phyloP scores from a whole-genome alignment of 306 rosid genomes.

The Cicer judaicum region DNA sequence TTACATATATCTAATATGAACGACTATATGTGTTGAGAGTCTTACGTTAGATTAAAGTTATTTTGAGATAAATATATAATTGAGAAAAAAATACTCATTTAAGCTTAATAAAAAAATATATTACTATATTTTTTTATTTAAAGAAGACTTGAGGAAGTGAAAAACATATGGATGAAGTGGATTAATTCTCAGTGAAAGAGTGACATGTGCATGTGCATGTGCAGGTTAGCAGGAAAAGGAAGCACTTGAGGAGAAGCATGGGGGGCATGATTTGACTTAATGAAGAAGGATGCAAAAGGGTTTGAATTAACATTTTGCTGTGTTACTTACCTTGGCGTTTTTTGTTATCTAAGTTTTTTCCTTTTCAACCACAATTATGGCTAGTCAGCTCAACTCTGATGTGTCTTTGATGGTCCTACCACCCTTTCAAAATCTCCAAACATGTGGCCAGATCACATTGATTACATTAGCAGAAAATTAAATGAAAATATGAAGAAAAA shows the following conservation, averaged over 20 bases:
- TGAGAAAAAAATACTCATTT: too few species aligned
- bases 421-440: not conserved
- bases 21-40: too few species aligned
- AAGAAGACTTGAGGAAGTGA: constrained; percentile 5
- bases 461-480: constrained; percentile 23
- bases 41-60: too few species aligned
- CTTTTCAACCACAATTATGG: not conserved
- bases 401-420: constrained; percentile 32
- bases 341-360: constrained; percentile 16
- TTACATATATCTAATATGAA: too few species aligned
- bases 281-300: constrained; percentile 7
- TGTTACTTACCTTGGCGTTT: constrained; percentile 37
- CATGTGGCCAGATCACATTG: constrained; percentile 14
- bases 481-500: constrained; percentile 10
- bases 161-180: constrained; percentile 16
- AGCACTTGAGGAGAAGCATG: constrained; percentile 34
- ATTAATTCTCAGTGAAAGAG: constrained; percentile 2
- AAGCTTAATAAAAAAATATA: too few species aligned
- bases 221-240: constrained; percentile 37
- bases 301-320: constrained; percentile 2
- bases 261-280: constrained; percentile 44
- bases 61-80: too few species aligned
- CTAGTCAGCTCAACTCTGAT: constrained; percentile 8
- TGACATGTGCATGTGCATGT: constrained; percentile 28
- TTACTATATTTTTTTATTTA: not conserved